These are phyloP conservation scores for Nigrospora osmanthi DNA, from an alignment of 2,329 filamentous ascomycete species.

Conservation along the genomic window DNA sequence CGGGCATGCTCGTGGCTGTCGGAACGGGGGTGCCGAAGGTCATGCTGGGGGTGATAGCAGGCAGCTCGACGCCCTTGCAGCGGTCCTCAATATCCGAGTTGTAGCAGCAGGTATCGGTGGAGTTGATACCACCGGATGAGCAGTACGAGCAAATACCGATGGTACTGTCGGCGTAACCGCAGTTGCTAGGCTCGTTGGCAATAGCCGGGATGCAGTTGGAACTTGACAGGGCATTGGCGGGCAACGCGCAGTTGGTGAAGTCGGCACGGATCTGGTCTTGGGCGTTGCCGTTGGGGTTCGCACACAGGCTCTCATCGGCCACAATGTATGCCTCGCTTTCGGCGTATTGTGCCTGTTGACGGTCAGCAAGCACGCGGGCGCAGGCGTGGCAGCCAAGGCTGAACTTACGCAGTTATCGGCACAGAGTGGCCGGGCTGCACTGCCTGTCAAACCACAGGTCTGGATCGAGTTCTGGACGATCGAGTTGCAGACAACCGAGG, in stretches of 20 bases:
- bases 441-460: conserved; percentile 57
- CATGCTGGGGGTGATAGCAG: conserved; percentile 64
- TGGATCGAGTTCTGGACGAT: conserved; percentile 83
- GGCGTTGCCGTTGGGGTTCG: conserved; percentile 55
- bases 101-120: conserved; percentile 92
- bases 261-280: conserved; percentile 79
- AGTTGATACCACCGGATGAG: conserved; percentile 72
- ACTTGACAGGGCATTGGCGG: conserved; percentile 68
- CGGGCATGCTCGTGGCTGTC: conserved; percentile 14
- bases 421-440: conserved; percentile 68
- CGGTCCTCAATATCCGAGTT: conserved; percentile 66
- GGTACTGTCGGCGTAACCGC: conserved; percentile 68
- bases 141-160: conserved; percentile 85
- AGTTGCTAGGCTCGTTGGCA: conserved; percentile 77
- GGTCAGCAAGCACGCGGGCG: background rate
- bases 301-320: conserved; percentile 66
- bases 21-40: conserved; percentile 43
- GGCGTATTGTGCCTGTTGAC: conserved; percentile 64
- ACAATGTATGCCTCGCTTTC: conserved; percentile 82
- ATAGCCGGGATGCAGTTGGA: conserved; percentile 67
- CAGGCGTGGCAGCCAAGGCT: background rate
- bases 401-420: conserved; percentile 74
- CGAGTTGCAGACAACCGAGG: conserved; percentile 84
- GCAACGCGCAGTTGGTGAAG: conserved; percentile 81
- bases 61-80: conserved; percentile 72